These are phyloP conservation scores for Colletotrichum destructivum DNA, from an alignment of 2,329 filamentous ascomycete genomes.

Conservation along the genomic window DNA sequence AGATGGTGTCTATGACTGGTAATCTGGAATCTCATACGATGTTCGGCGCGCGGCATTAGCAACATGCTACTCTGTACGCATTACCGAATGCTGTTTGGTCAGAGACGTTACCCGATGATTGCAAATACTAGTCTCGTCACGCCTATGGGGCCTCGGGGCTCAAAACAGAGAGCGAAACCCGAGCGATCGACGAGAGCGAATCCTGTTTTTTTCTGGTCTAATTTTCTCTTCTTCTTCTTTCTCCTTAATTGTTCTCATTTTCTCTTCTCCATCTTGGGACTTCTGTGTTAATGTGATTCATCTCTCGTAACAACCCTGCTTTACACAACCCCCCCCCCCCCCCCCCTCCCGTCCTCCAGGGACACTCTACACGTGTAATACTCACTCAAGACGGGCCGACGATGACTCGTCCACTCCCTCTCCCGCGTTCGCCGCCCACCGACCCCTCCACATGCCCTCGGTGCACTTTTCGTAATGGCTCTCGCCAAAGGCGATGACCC, in stretches of 20 bases:
- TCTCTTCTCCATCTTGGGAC: neutral
- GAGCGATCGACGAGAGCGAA: constrained; percentile 10
- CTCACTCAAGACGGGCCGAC: neutral
- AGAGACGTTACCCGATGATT: constrained; percentile 1
- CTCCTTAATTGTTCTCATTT: neutral
- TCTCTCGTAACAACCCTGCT: constrained; percentile 2
- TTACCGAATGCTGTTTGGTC: constrained; percentile 8
- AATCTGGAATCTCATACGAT: constrained; percentile 34
- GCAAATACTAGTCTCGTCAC: neutral
- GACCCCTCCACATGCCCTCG: constrained; percentile 26
- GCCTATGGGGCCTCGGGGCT: neutral
- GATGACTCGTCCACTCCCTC: neutral
- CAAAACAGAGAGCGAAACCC: constrained; percentile 10
- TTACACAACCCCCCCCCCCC: neutral
- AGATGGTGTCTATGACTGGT: neutral
- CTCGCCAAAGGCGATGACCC: constrained; percentile 21
- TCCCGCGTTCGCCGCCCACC: neutral
- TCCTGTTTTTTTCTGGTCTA: neutral
- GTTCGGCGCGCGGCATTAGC: neutral
- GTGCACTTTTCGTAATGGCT: constrained; percentile 21
- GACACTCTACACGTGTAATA: too few relatives aligned
- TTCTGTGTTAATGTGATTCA: neutral
- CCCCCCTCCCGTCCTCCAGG: too few relatives aligned
- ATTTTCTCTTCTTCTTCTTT: too few relatives aligned
- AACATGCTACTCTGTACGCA: neutral